Conservation (phyloP, 176 grass and related monocot genomes). For the Aegilops bicornis region DNA sequence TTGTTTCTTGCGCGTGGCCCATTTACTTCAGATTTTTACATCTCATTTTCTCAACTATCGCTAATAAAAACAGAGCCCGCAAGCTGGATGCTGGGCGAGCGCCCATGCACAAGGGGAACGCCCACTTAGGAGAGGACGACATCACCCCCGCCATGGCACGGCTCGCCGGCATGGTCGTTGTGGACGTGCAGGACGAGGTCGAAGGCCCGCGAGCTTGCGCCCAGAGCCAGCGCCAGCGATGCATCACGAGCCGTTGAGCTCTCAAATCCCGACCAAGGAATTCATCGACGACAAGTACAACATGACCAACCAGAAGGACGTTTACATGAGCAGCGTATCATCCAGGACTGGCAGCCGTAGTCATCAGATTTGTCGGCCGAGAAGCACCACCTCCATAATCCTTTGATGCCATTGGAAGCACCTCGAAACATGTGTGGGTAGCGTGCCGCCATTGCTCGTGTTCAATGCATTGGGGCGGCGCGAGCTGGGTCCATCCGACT, state of each 20-base stretch:
- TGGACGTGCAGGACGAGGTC: neutral
- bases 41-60: too few relatives aligned
- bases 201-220: neutral
- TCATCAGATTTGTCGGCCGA: neutral
- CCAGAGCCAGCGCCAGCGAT: neutral
- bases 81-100: neutral
- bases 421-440: neutral
- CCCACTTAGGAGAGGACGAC: constrained; percentile 16
- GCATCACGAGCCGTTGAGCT: neutral
- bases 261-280: neutral
- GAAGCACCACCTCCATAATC: neutral
- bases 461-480: too few relatives aligned
- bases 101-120: constrained; percentile 20
- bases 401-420: neutral
- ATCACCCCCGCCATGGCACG: neutral
- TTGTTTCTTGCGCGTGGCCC: too few relatives aligned
- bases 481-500: too few relatives aligned
- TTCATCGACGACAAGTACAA: neutral
- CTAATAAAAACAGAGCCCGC: too few relatives aligned
- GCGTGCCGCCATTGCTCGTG: too few relatives aligned
- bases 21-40: too few relatives aligned
- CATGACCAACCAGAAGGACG: neutral
- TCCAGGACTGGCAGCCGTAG: neutral
- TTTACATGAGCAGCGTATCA: neutral
- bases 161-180: constrained; percentile 10